phyloP scores from a whole-genome alignment of 495 filamentous ascomycete species.

The Hypoxylon rickii region DNA sequence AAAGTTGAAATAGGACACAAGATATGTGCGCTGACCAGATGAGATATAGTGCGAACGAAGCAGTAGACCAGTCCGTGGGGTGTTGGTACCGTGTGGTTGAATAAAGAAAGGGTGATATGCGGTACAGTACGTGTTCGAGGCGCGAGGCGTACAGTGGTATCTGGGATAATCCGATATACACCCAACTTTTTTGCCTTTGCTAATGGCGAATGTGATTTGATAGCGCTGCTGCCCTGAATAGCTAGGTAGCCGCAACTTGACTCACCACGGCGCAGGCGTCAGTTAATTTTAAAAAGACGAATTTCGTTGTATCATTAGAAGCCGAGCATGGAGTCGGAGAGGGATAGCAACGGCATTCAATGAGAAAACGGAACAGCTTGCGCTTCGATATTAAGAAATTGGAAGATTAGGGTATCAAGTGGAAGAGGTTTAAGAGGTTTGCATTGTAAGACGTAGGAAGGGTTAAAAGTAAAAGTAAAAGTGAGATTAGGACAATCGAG shows the following conservation, averaged over 20 bases:
- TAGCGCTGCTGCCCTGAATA: too few relatives aligned
- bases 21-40: too few relatives aligned
- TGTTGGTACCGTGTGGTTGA: slow-evolving; percentile 1
- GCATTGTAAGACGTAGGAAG: neutral
- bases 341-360: slow-evolving; percentile 7
- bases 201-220: slow-evolving; percentile 16
- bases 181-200: slow-evolving; percentile 1
- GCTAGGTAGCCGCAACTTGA: neutral
- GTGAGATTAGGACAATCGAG: too few relatives aligned
- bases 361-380: neutral
- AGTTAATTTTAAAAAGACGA: slow-evolving; percentile 11
- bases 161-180: neutral
- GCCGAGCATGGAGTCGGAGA: slow-evolving; percentile 3
- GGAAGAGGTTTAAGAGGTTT: neutral
- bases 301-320: slow-evolving; percentile 21
- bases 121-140: slow-evolving; percentile 6
- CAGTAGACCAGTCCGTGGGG: slow-evolving; percentile 6
- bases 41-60: slow-evolving; percentile 8
- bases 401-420: too few relatives aligned
- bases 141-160: slow-evolving; percentile 2
- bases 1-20: slow-evolving; percentile 2
- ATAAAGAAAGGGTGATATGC: slow-evolving; percentile 6
- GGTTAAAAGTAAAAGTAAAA: too few relatives aligned
- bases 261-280: slow-evolving; percentile 20
- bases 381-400: slow-evolving; percentile 2